Base-by-base conservation (phyloP, 176 grass and related monocot genomes). In the Oryza nivara region DNA sequence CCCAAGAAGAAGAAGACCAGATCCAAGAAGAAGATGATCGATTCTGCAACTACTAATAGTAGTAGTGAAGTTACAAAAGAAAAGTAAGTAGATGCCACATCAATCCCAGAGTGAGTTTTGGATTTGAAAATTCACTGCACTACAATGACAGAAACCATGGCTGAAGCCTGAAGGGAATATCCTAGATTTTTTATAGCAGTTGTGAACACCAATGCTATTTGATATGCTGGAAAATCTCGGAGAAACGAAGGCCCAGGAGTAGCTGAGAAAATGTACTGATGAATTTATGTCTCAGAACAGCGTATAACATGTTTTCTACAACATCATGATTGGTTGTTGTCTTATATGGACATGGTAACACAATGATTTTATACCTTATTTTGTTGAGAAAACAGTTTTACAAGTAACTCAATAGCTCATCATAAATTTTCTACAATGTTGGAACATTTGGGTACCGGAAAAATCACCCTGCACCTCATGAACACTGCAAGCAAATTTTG, bases 1-100 rank as follows among this genome's bases (percentile, higher is more conserved):
- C 80, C 54, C 49, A 91, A 75, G 58, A 90, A 26, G 70, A 91
- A 79, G 75, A 84, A 3, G 41, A 76, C 63, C 35, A 91, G 78
- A 71, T 84, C 85, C 32, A 87, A 84, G 41, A 83, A 75, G 60
- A 83, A 76, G 74, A 60, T 12, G 15, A 38, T 20, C 6, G 65
- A 80, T 65, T 38, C 7, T 51, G 9, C 28, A 64, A 65, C 7
- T 80, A 30, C 2, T 40, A 83, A 16, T 45, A 51, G 49, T 45
- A 52, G 10, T 23, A 75, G 68, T 63, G 68, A 74, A 51, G 64
- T 64, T 61, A 46, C 74, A 74, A 79, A 83, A 79, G 61, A 34
- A 48, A 90, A 75, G 84, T 14, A 66, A 5, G n/a, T 20, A 20
- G 84, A 71, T 74, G 66, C 8, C 30, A 84, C 51, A 75, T 70